A percentile compares a stretch with the other conserved stretches of the same genome.
Conservation (phyloP, 208 protist genomes). For the Leishmania gerbilli region DNA sequence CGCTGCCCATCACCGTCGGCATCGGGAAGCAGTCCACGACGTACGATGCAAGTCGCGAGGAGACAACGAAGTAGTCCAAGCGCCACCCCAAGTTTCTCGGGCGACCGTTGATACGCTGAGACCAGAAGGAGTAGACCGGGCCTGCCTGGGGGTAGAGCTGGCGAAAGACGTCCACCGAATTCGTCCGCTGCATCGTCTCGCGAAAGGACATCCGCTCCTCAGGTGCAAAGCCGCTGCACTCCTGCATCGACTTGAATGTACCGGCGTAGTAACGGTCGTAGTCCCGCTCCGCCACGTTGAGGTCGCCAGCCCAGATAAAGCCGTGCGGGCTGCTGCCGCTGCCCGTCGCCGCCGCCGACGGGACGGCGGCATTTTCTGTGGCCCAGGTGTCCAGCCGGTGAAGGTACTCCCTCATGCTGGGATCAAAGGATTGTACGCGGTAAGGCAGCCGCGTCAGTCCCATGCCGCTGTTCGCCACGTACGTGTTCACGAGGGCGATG, state of each 20-base stretch:
- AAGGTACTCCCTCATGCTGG: constrained; percentile 63
- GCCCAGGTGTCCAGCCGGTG: constrained; percentile 37
- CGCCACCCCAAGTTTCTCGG: constrained; percentile 88
- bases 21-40: constrained; percentile 89
- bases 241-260: constrained; percentile 90
- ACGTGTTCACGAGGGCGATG: constrained; percentile 89
- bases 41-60: constrained; percentile 42
- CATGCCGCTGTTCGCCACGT: constrained; percentile 94
- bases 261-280: constrained; percentile 88
- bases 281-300: constrained; percentile 95
- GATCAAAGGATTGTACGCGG: constrained; percentile 83
- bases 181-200: constrained; percentile 46
- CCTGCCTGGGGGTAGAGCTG: constrained; percentile 76
- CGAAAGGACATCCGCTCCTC: constrained; percentile 89
- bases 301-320: constrained; percentile 94
- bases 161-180: constrained; percentile 87
- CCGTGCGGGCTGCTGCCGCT: constrained; percentile 19
- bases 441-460: constrained; percentile 86
- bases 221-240: constrained; percentile 91
- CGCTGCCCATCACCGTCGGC: constrained; percentile 75
- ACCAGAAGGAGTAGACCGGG: constrained; percentile 91
- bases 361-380: not conserved
- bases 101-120: constrained; percentile 60
- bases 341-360: not conserved
- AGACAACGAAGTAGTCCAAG: constrained; percentile 95